These are phyloP conservation scores for Immersiella caudata DNA, from an alignment of 495 filamentous ascomycete species.

Conservation along the genomic window DNA sequence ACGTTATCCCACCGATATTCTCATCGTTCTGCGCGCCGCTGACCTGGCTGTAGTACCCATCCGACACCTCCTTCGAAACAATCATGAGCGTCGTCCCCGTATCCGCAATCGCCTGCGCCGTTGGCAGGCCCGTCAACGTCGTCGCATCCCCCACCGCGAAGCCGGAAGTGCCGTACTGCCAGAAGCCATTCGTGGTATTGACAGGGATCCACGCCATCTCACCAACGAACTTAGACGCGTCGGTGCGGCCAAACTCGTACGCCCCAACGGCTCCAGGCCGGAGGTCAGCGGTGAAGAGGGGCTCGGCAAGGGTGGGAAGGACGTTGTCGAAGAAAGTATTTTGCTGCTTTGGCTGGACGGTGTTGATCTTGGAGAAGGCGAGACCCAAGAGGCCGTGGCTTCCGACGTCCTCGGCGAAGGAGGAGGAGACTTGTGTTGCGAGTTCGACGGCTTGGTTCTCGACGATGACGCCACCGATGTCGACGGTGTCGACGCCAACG, in stretches of 20 bases:
- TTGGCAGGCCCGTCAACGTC: constrained; percentile 37
- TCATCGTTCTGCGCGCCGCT: constrained; percentile 53
- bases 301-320: constrained; percentile 60
- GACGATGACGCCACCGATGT: constrained; percentile 72
- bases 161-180: constrained; percentile 65
- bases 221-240: constrained; percentile 66
- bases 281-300: constrained; percentile 74
- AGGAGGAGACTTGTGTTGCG: constrained; percentile 62
- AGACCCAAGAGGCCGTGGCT: constrained; percentile 79
- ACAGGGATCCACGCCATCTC: constrained; percentile 65
- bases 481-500: constrained; percentile 73
- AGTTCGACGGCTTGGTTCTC: constrained; percentile 71
- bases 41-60: constrained; percentile 66
- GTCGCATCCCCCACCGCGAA: constrained; percentile 58
- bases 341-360: constrained; percentile 64
- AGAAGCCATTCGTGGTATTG: constrained; percentile 69
- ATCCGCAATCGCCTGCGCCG: constrained; percentile 67
- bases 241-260: constrained; percentile 79
- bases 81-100: constrained; percentile 76
- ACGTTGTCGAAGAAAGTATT: constrained; percentile 85
- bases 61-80: constrained; percentile 61
- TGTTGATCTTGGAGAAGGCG: constrained; percentile 75
- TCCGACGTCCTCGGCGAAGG: constrained; percentile 63
- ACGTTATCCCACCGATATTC: constrained; percentile 62
- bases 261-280: constrained; percentile 62